Evolutionary conservation across 1,284 basidiomycete genomes (phyloP), one percentile per base, ranked within the genome.

Genomic region (Vanrija pseudolonga): DNA sequence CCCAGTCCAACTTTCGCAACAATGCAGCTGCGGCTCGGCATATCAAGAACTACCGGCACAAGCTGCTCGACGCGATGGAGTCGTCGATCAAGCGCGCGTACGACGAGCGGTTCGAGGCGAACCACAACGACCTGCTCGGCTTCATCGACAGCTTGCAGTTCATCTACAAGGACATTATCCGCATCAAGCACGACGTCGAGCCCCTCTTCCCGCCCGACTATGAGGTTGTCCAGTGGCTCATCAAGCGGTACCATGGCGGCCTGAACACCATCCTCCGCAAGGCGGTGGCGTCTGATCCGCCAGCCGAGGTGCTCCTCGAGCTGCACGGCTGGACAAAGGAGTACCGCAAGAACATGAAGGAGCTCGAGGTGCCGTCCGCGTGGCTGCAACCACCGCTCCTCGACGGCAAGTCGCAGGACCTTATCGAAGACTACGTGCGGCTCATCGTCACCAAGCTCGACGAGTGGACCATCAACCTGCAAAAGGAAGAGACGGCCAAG

Each of bases 21-120:
- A 26, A 85, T 92, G 81, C 88, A 91, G 94, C 93, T 44, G 89
- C 95, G 63, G 90, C 93, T 7, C 87, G 95, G 50, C 82, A 91
- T 40, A 88, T 98, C 76, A 98, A 98, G 77, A 90, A 97, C 73
- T 98, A 98, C 75, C 86, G 93, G 12, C 87, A 89, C 58, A 97
- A 94, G 73, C 84, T 97, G 59, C 83, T 86, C 58, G 89, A 90
- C 66, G 82, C 83, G 24, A 88, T 98, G 71, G 80, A 84, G 3
- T 83, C 87, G 17, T 86, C 89, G 3, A 89, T 95, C 60, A 83
- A 85, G 59, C 80, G 80, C 40, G 83, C 85, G 53, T 91, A 96
- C 65, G 82, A 87, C 7, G 81, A 82, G 20, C 85, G 85, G 17
- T 90, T 85, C 70, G 76, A 80, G 42, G 82, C 80, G 28, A 80